A percentile compares a stretch with the other conserved stretches of the same genome.
These are phyloP conservation scores for Nadsonia commutata DNA, from an alignment of 1,139 yeast genomes.

Conservation along the genomic window DNA sequence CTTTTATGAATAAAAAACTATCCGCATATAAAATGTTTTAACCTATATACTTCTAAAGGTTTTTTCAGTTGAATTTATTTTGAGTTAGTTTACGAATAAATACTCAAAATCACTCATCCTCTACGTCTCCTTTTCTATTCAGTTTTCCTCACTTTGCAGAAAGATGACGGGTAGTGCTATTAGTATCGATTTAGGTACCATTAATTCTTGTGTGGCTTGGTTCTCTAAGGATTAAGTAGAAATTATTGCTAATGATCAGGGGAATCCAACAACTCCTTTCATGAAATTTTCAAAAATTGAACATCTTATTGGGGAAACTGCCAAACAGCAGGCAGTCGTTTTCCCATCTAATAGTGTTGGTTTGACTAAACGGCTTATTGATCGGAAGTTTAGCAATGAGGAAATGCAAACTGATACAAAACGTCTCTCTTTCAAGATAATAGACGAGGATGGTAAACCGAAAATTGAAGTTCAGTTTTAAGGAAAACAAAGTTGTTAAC, in stretches of 20 bases:
- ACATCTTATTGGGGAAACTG: constrained; percentile 97
- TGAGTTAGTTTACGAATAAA: too few species aligned
- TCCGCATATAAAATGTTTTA: too few species aligned
- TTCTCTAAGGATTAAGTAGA: constrained; percentile 81
- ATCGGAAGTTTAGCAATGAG: constrained; percentile 78
- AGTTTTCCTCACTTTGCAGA: too few species aligned
- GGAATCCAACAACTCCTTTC: constrained; percentile 96
- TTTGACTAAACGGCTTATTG: constrained; percentile 93
- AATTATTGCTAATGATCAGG: constrained; percentile 94
- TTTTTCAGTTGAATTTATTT: too few species aligned
- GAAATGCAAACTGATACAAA: constrained; percentile 86
- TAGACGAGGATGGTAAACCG: constrained; percentile 78
- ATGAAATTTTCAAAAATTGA: constrained; percentile 93
- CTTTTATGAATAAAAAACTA: too few species aligned
- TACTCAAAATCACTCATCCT: too few species aligned
- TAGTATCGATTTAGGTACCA: constrained; percentile 92
- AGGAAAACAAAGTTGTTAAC: constrained; percentile 89
- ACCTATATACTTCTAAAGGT: too few species aligned
- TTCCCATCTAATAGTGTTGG: constrained; percentile 92
- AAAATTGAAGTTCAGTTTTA: constrained; percentile 81
- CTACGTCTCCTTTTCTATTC: too few species aligned
- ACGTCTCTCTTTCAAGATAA: constrained; percentile 91
- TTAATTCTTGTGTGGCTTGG: constrained; percentile 97
- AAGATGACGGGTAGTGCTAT: constrained; percentile 25
- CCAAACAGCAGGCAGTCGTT: constrained; percentile 96